Evolutionary conservation across 225 moss, liverwort and hornwort genomes (phyloP), one percentile per base, ranked within the genome.

Genomic region (Thuidium tamariscinum): DNA sequence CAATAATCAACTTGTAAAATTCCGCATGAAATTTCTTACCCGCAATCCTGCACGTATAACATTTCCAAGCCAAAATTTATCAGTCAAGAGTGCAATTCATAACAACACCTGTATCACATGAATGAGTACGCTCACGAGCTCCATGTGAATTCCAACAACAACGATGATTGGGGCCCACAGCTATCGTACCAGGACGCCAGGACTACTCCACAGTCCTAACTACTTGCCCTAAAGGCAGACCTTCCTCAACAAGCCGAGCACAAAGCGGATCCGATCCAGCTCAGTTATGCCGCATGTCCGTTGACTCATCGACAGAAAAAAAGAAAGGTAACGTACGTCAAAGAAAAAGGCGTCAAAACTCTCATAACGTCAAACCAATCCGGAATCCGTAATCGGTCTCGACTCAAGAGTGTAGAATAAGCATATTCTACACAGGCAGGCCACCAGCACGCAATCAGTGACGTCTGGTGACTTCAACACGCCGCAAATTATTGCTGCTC

Each of bases 401-500:
- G 52, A 52, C 52, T 73, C 77, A 52, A 66, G 18, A 25, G 74
- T 46, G 46, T 46, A 68, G 73, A 52, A 83, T 74, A 86, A 60
- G 74, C 73, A 83, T 88, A 79, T 52, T 88, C 52, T 55, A 30
- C 81, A 76, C 67, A 62, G 69, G 49, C 79, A 69, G 62, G 27
- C 29, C 69, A 77, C 44, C 78, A 71, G 82, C 79, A 88, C 65
- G 77, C 90, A 90, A 88, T 86, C 83, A 83, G 62, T 86, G 85
- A 73, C 60, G 36, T 59, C 27, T 55, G 80, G 74, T 23, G 76
- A 68, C 81, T 74, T 61, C 71, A 80, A 57, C 17, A 71, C 60
- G 29, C 46, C 11, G 32, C 19, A 23, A 42, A 88, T 88, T 74
- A 88, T 62, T 90, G 83, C 83, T 55, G 39, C 83, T 64, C 68